Evolutionary conservation across 192 early-diverging fungal genomes (phyloP).

Genomic region (Dispira parvispora): DNA sequence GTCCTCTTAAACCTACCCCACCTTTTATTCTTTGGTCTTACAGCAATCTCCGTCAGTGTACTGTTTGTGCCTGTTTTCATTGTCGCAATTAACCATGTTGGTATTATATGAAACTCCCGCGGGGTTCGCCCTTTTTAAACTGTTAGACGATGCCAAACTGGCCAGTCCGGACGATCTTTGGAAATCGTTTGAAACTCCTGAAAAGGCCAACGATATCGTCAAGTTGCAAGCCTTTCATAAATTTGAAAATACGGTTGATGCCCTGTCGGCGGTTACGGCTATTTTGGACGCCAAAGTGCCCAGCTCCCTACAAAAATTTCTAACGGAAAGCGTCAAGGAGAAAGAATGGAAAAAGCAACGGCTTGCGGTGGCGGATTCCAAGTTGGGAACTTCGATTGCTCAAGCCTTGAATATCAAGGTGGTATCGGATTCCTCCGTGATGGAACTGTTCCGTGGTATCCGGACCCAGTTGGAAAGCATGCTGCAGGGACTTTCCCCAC

Average conservation of each 20-base stretch:
- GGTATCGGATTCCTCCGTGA: constrained; percentile 62
- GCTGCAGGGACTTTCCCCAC: constrained; percentile 66
- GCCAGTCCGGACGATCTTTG: constrained; percentile 70
- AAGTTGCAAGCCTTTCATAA: constrained; percentile 93
- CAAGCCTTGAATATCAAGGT: constrained; percentile 79
- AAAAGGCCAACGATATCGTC: constrained; percentile 75
- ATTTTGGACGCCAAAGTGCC: constrained; percentile 92
- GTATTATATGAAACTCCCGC: constrained; percentile 95
- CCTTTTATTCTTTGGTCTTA: too few relatives aligned
- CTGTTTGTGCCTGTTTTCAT: too few relatives aligned
- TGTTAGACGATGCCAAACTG: constrained; percentile 79
- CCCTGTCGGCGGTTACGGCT: constrained; percentile 87
- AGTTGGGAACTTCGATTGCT: constrained; percentile 71
- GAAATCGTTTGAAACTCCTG: constrained; percentile 79
- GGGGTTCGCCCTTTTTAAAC: constrained; percentile 93
- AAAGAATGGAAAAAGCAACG: constrained; percentile 85
- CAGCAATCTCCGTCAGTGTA: too few relatives aligned
- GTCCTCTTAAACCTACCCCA: too few relatives aligned
- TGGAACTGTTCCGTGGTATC: constrained; percentile 93
- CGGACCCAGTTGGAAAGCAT: constrained; percentile 82
- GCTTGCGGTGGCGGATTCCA: constrained; percentile 80
- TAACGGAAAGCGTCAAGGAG: constrained; percentile 66
- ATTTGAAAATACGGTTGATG: constrained; percentile 97
- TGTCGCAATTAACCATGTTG: constrained; percentile 38
- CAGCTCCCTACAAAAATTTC: constrained; percentile 86